Evolutionary conservation across 73 alveolate genomes (phyloP).

Genomic region (Paramecium pentaurelia): DNA sequence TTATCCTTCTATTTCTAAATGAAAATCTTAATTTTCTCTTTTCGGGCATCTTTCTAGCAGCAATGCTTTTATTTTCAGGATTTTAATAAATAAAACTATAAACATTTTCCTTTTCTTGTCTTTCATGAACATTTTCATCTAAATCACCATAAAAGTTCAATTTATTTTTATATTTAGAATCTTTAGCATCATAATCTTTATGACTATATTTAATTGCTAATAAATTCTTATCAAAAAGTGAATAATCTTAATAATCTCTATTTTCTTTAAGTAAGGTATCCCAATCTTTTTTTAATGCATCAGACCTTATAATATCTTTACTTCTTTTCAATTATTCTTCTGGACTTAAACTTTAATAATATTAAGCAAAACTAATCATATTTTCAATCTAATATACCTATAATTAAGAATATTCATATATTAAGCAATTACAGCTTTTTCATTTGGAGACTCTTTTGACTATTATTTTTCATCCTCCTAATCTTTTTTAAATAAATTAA

Average conservation of each 20-base stretch:
- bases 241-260: conserved; percentile 40
- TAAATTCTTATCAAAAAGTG: conserved; percentile 15
- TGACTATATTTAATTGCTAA: not conserved
- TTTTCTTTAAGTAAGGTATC: not conserved
- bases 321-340: conserved; percentile 26
- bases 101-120: not conserved
- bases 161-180: not conserved
- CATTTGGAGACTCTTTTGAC: not conserved
- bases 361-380: not conserved
- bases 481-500: not conserved
- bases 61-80: not conserved
- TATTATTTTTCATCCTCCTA: not conserved
- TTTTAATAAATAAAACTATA: not conserved
- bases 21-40: not conserved
- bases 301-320: not conserved
- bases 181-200: not conserved
- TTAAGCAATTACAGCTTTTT: not conserved
- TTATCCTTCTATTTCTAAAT: not conserved
- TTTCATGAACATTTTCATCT: not conserved
- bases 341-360: not conserved
- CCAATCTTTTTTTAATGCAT: not conserved
- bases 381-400: not conserved
- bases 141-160: conserved; percentile 26
- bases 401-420: not conserved
- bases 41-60: not conserved